phyloP scores from a whole-genome alignment of 2,329 filamentous ascomycete species.

The Thelonectria discophora region DNA sequence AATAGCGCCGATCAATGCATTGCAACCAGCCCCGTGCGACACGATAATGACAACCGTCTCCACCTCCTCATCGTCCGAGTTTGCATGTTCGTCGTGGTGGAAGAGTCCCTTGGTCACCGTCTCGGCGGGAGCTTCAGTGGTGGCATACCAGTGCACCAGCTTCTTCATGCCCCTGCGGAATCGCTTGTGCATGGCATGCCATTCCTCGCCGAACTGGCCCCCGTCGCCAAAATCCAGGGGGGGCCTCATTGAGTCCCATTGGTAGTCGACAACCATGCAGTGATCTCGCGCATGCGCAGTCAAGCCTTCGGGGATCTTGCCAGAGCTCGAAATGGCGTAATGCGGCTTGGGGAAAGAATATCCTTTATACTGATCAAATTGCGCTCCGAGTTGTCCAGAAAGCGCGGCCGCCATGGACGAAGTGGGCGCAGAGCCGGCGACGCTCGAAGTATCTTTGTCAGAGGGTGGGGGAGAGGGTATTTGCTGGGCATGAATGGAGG shows the following conservation, averaged over 20 bases:
- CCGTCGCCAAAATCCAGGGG: conserved; percentile 87
- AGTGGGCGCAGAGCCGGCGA: conserved; percentile 37
- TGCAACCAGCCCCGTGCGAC: conserved; percentile 95
- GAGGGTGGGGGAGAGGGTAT: conserved; percentile 32
- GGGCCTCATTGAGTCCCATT: conserved; percentile 91
- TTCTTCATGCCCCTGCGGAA: conserved; percentile 82
- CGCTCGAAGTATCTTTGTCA: conserved; percentile 36
- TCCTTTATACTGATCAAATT: conserved; percentile 47
- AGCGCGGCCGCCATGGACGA: conserved; percentile 48
- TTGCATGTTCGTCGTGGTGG: conserved; percentile 46
- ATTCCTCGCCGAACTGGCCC: conserved; percentile 90
- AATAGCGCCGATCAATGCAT: conserved; percentile 90
- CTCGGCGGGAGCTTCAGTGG: conserved; percentile 59
- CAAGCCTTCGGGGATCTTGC: conserved; percentile 87
- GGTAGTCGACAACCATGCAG: conserved; percentile 87
- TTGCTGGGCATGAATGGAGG: conserved; percentile 32
- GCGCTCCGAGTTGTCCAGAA: conserved; percentile 41
- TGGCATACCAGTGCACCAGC: conserved; percentile 85
- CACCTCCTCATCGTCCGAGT: conserved; percentile 65
- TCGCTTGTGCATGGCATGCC: conserved; percentile 92
- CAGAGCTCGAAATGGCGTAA: conserved; percentile 82
- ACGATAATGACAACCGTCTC: conserved; percentile 87
- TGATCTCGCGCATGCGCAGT: conserved; percentile 89
- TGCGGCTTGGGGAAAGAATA: conserved; percentile 83
- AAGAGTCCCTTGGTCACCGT: conserved; percentile 52